Base-by-base conservation (phyloP, 148 eudicot species). In the Dysphania ambrosioides region DNA sequence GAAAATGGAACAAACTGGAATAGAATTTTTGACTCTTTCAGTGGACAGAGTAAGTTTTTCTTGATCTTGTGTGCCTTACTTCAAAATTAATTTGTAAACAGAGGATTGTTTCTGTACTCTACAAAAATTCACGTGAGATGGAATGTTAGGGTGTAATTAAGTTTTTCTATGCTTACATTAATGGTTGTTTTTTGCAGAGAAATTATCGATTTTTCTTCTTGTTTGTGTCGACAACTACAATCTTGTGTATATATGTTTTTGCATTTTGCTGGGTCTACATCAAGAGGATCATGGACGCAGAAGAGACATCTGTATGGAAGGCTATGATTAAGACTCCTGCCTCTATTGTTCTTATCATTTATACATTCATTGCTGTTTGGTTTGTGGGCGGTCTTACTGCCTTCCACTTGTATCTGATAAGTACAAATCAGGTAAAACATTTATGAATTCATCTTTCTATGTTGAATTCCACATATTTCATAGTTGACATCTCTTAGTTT, bases 301-400 rank as follows among this genome's bases (percentile, higher is more conserved):
- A 90, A 76, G 82, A 89, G 51, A 84, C 81, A 13, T 82, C 93
- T 23, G 74, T 90, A 68, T 95, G 99, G 97, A 90, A 84, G 77
- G 97, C 98, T 71, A 90, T 95, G 98, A 83, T 86, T 71, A 95
- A 88, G 83, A 88, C 97, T 65, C 98, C 98, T 56, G 92, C 97
- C 38, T 92, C 98, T 69, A 92, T 95, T 79, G 92, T 85, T 68
- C 87, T 95, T 42, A 87, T 95, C 61, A 51, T 90, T 71, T 92
- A 92, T 85, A 90, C 98, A 27, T 95, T 95, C 72, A 90, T 95
- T 61, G 85, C 93, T 23, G 96, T 92, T 76, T 95, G 98, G 98
- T 92, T 92, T 84, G 98, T 92, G 21, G 98, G 97, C 56, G 98
- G 98, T 63, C 98, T 92, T n/a, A 88, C 97, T 9, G 91, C 96